Evolutionary conservation across 768 basidiomycete species (phyloP).

Genomic region (Russula ochroleuca): DNA sequence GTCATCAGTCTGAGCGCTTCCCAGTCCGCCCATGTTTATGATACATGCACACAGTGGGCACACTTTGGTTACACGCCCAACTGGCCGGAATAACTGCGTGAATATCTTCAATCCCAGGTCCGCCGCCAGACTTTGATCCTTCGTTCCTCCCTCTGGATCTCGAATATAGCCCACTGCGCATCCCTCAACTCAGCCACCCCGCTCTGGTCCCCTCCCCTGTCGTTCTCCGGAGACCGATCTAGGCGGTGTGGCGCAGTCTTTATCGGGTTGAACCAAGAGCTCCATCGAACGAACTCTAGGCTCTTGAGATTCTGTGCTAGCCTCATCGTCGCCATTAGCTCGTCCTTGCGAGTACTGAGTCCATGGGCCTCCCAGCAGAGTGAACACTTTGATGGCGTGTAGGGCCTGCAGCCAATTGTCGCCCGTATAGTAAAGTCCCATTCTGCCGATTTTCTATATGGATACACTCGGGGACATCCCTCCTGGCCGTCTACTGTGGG

Average conservation of each 20-base stretch:
- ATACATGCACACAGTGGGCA: neutral
- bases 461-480: constrained; percentile 7
- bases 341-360: constrained; percentile 21
- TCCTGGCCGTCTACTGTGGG: constrained; percentile 9
- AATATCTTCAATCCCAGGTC: constrained; percentile 35
- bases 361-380: constrained; percentile 24
- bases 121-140: constrained; percentile 43
- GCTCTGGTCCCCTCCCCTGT: neutral
- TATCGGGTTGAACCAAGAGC: constrained; percentile 27
- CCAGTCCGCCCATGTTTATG: neutral
- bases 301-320: constrained; percentile 25
- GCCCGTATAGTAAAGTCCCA: neutral
- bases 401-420: constrained; percentile 13
- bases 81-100: neutral
- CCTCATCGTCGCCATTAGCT: constrained; percentile 25
- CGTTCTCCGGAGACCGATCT: neutral
- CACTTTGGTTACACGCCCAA: neutral
- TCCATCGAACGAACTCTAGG: constrained; percentile 26
- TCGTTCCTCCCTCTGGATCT: constrained; percentile 40
- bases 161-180: constrained; percentile 37
- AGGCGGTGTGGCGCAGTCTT: constrained; percentile 6
- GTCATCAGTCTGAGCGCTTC: neutral
- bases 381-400: constrained; percentile 26
- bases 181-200: neutral
- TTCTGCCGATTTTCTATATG: constrained; percentile 22